Conservation (phyloP, 2,329 filamentous ascomycete species). For the Xylaria sp. region DNA sequence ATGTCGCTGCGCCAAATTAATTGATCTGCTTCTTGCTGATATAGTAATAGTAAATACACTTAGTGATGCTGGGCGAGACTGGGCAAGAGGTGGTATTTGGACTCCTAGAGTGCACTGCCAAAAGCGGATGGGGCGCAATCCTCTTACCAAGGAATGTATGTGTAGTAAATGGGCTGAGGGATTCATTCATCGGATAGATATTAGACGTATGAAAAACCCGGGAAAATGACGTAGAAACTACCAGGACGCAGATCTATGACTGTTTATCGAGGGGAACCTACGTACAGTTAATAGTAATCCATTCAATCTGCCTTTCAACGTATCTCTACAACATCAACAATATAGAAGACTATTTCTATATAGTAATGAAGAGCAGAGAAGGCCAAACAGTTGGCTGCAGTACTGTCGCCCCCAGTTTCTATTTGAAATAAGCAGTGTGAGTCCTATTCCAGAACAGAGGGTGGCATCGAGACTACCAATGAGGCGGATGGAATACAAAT, state of each 20-base stretch:
- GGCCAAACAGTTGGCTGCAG: neutral
- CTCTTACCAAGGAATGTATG: neutral
- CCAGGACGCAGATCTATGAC: slow-evolving; percentile 2
- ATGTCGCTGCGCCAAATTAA: neutral
- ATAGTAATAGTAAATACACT: neutral
- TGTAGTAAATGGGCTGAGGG: neutral
- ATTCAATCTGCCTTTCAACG: neutral
- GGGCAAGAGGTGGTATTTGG: neutral
- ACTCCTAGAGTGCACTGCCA: neutral
- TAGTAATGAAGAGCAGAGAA: neutral
- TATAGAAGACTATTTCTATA: neutral
- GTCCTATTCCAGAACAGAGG: neutral
- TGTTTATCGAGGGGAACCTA: neutral
- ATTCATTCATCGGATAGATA: neutral
- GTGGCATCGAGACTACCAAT: slow-evolving; percentile 4
- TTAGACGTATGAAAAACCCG: neutral
- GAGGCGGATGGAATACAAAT: slow-evolving; percentile 17
- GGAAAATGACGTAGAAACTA: slow-evolving; percentile 17
- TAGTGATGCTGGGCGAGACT: slow-evolving; percentile 2
- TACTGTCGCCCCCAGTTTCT: neutral
- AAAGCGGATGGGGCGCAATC: slow-evolving; percentile 3
- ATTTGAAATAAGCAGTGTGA: neutral
- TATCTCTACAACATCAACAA: neutral
- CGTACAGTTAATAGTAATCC: slow-evolving; percentile 14
- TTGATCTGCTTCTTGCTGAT: neutral